Evolutionary conservation across 441 rosid genomes (phyloP).

Genomic region (Omphalea diandra): DNA sequence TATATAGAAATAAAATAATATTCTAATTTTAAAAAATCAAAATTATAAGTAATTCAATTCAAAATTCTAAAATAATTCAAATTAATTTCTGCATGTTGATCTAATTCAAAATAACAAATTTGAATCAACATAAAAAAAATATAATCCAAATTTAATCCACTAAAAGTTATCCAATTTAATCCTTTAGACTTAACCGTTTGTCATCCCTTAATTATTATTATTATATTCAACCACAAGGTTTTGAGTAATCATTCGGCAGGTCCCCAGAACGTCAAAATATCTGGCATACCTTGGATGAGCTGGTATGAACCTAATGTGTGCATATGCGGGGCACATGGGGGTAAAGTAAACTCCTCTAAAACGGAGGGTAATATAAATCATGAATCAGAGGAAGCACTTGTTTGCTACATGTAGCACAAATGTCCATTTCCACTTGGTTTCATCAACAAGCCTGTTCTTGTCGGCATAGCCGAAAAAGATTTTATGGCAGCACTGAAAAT

Average conservation of each 20-base stretch:
- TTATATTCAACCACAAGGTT: background rate
- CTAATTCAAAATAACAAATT: too few relatives aligned
- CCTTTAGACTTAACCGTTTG: too few relatives aligned
- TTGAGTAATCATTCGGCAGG: background rate
- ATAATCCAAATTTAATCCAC: too few relatives aligned
- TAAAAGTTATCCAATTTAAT: too few relatives aligned
- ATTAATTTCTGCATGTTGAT: too few relatives aligned
- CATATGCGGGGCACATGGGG: background rate
- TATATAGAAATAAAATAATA: too few relatives aligned
- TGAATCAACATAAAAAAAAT: too few relatives aligned
- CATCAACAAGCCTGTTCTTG: background rate
- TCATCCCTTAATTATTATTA: too few relatives aligned
- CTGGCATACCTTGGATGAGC: constrained; percentile 2
- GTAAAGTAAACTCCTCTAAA: background rate
- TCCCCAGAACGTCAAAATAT: background rate
- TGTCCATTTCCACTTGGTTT: constrained; percentile 8
- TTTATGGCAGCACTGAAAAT: constrained; percentile 12
- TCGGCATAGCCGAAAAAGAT: background rate
- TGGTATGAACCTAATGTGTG: background rate
- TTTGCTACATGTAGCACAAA: too few relatives aligned
- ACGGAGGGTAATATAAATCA: background rate
- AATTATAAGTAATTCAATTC: too few relatives aligned
- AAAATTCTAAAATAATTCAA: too few relatives aligned
- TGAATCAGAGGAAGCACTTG: background rate
- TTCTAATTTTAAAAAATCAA: too few relatives aligned